phyloP scores from a whole-genome alignment of 768 basidiomycete species.

The Xerocomellus amylosporus region DNA sequence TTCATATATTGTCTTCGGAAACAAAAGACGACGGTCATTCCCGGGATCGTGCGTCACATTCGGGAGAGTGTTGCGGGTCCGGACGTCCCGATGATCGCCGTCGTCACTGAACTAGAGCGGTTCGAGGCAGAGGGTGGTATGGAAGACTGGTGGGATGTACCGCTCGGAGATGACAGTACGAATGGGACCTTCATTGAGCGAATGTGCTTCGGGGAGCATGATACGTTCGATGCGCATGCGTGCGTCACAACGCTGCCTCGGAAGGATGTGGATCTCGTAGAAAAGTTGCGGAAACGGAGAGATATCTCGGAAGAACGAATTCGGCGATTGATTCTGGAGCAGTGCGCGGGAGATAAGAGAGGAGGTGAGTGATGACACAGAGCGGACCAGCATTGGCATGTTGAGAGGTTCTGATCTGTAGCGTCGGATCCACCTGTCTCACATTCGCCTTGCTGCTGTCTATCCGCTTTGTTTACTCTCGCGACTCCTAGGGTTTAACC shows the following conservation, averaged over 20 bases:
- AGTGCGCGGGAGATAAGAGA: conserved; percentile 13
- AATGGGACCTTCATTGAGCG: conserved; percentile 33
- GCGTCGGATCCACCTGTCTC: background rate
- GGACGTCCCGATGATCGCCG: conserved; percentile 22
- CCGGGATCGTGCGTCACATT: conserved; percentile 7
- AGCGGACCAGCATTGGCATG: background rate
- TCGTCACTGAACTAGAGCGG: conserved; percentile 27
- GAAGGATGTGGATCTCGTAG: conserved; percentile 10
- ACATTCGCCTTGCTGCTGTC: background rate
- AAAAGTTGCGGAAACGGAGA: conserved; percentile 18
- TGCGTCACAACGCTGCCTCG: conserved; percentile 37
- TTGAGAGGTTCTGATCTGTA: conserved; percentile 5
- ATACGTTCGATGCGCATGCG: conserved; percentile 33
- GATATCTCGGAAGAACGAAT: conserved; percentile 16
- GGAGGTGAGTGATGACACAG: conserved; percentile 8
- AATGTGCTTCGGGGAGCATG: conserved; percentile 19
- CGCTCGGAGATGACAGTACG: background rate
- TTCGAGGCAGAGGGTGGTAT: conserved; percentile 17
- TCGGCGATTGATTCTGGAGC: conserved; percentile 10
- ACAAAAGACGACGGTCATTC: conserved; percentile 15
- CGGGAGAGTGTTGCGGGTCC: background rate
- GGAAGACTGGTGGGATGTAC: conserved; percentile 32
- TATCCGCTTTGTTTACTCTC: conserved; percentile 1
- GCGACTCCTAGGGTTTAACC: background rate
- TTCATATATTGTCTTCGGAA: conserved; percentile 27